Conservation (phyloP, 169 alveolate genomes). For the Ichthyophthirius multifiliis region DNA sequence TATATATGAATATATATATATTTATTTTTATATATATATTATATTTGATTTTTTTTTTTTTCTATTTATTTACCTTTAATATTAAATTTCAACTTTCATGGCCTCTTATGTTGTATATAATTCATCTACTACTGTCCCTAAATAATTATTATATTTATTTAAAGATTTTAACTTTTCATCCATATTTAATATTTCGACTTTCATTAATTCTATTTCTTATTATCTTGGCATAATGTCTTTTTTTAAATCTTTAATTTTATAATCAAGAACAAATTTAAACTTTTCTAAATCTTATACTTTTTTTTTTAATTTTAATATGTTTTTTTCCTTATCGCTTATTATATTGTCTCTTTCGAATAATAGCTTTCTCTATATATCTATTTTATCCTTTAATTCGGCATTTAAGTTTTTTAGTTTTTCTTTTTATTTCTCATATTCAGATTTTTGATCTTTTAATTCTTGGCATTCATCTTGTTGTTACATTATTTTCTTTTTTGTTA, state of each 20-base stretch:
- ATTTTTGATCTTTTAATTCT: slow-evolving; percentile 21
- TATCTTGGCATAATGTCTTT: slow-evolving; percentile 93
- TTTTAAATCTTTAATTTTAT: slow-evolving; percentile 92
- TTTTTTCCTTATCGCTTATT: slow-evolving; percentile 89
- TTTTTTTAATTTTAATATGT: slow-evolving; percentile 88
- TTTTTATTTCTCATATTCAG: slow-evolving; percentile 24
- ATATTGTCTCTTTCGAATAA: slow-evolving; percentile 87
- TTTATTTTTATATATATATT: no score
- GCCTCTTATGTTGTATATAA: slow-evolving; percentile 64
- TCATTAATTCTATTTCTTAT: slow-evolving; percentile 82
- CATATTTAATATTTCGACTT: slow-evolving; percentile 83
- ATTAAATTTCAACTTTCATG: slow-evolving; percentile 27
- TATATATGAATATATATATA: no score
- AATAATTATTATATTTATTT: slow-evolving; percentile 79
- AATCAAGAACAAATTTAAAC: slow-evolving; percentile 91
- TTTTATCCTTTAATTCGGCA: slow-evolving; percentile 13
- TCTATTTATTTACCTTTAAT: slow-evolving; percentile 33
- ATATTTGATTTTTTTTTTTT: no score
- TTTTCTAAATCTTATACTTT: slow-evolving; percentile 92
- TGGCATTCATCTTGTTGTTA: slow-evolving; percentile 4
- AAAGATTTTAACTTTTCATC: slow-evolving; percentile 85
- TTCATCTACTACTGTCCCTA: slow-evolving; percentile 81
- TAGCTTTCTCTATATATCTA: slow-evolving; percentile 52
- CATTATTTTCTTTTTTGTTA: slow-evolving; percentile 47
- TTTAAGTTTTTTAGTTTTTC: slow-evolving; percentile 25